phyloP scores from a whole-genome alignment of 805 yeast species.

The Cyberlindnera xishuangbannaensis region DNA sequence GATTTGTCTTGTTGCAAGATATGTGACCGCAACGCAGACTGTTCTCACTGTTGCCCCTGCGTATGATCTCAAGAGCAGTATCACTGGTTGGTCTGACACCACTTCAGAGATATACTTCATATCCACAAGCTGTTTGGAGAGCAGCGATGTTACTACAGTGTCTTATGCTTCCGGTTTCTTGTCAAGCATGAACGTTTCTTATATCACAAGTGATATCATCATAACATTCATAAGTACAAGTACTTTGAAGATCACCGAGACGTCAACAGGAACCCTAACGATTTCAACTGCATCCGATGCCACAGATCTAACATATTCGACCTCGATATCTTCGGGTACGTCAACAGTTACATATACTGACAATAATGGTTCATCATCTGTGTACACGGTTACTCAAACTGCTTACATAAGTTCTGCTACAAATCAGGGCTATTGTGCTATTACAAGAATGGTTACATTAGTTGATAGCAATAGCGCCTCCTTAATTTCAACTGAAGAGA shows the following conservation, averaged over 20 bases:
- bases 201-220: constrained; percentile 17
- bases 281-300: constrained; percentile 11
- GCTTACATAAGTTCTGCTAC: constrained; percentile 11
- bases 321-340: background rate
- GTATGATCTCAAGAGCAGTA: constrained; percentile 15
- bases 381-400: constrained; percentile 8
- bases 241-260: constrained; percentile 17
- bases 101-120: constrained; percentile 13
- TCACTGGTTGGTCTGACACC: constrained; percentile 20
- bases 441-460: constrained; percentile 8
- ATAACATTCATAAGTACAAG: constrained; percentile 21
- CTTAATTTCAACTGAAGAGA: constrained; percentile 3
- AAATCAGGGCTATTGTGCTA: constrained; percentile 13
- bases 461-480: constrained; percentile 7
- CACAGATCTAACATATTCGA: constrained; percentile 1
- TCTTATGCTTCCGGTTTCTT: constrained; percentile 17
- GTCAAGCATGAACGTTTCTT: constrained; percentile 19
- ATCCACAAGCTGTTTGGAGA: constrained; percentile 20
- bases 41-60: constrained; percentile 20
- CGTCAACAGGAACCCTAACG: constrained; percentile 18
- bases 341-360: constrained; percentile 7
- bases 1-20: constrained; percentile 21
- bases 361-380: constrained; percentile 5
- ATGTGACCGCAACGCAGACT: constrained; percentile 19
- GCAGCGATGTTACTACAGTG: constrained; percentile 15